Conservation (phyloP, 768 basidiomycete species). For the Tylopilus balloui region DNA sequence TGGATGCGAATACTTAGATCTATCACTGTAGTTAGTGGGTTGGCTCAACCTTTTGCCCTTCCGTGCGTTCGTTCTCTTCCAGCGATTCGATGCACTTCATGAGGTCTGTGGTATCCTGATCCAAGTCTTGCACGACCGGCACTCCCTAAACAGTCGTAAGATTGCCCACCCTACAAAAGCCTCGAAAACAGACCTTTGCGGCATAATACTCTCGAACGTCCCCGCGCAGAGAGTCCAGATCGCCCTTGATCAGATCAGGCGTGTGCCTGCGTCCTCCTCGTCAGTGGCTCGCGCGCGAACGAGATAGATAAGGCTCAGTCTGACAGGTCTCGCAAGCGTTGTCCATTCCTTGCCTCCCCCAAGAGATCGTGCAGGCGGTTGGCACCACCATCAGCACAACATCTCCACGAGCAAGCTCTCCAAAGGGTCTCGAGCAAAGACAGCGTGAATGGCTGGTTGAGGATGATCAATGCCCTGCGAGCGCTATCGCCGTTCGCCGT, state of each 20-base stretch:
- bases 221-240: conserved; percentile 80
- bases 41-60: conserved; percentile 35
- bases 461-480: conserved; percentile 66
- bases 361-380: conserved; percentile 72
- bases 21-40: neutral
- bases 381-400: conserved; percentile 86
- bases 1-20: conserved; percentile 24
- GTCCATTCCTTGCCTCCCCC: neutral
- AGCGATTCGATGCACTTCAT: conserved; percentile 84
- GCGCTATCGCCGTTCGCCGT: neutral
- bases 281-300: neutral
- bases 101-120: conserved; percentile 88
- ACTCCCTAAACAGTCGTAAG: conserved; percentile 50
- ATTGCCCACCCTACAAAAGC: neutral
- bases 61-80: conserved; percentile 48
- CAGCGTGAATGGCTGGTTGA: conserved; percentile 82
- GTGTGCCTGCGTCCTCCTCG: conserved; percentile 45
- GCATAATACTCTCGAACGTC: conserved; percentile 73
- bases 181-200: conserved; percentile 40
- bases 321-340: conserved; percentile 15
- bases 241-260: conserved; percentile 89
- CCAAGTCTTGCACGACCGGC: conserved; percentile 56
- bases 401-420: conserved; percentile 45
- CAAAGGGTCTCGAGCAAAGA: conserved; percentile 62
- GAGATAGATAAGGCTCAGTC: neutral